These are phyloP conservation scores for Angomonas deanei DNA, from an alignment of 208 protist genomes.

Conservation along the genomic window DNA sequence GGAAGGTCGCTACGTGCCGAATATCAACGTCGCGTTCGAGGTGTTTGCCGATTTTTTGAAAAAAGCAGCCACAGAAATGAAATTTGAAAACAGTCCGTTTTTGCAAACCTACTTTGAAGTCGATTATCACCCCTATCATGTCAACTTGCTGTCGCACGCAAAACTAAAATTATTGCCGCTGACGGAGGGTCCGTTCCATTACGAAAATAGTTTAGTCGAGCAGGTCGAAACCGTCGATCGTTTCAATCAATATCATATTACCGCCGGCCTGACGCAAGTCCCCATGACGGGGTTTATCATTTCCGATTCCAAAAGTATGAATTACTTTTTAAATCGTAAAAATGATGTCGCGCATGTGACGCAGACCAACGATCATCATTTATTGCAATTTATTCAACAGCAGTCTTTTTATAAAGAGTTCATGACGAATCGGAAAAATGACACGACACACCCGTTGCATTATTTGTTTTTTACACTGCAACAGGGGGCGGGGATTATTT, in stretches of 20 bases:
- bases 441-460: neutral
- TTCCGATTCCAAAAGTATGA: conserved; percentile 50
- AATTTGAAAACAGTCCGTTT: no score
- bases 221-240: conserved; percentile 50
- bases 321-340: conserved; percentile 45
- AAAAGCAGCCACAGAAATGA: conserved; percentile 28
- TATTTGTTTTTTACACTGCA: neutral
- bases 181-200: conserved; percentile 58
- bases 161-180: conserved; percentile 62
- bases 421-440: conserved; percentile 33
- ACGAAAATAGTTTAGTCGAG: conserved; percentile 73
- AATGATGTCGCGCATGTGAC: conserved; percentile 65
- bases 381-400: conserved; percentile 28
- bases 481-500: conserved; percentile 28
- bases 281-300: conserved; percentile 59
- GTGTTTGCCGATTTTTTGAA: conserved; percentile 67
- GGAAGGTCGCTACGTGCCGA: conserved; percentile 79
- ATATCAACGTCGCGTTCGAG: conserved; percentile 73
- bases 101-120: no score
- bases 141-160: conserved; percentile 42
- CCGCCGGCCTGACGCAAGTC: conserved; percentile 49
- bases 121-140: conserved; percentile 5
- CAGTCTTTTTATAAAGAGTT: conserved; percentile 56
- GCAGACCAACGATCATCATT: conserved; percentile 44
- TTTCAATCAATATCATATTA: conserved; percentile 70